These are phyloP conservation scores for maize (Zea mays) DNA, from an alignment of 176 grass and related monocot genomes.

Conservation along the genomic window Zm-B73-REFERENCE-NAM-5.0 NC_050099.1:211131501-211132000, in stretches of 20 bases:
- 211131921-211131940: constrained; percentile 10
- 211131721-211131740: not conserved
- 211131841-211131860: not conserved
- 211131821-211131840: constrained; percentile 2
- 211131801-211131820: not conserved
- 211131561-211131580: constrained; percentile 78
- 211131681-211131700: constrained; percentile 23
- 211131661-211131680: constrained; percentile 66
- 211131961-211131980: not conserved
- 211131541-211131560: constrained; percentile 51
- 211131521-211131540: constrained; percentile 26
- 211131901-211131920: constrained; percentile 16
- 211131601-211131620: constrained; percentile 78
- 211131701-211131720: not conserved
- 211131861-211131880: not conserved
- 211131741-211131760: constrained; percentile 13
- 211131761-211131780: not conserved
- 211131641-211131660: constrained; percentile 62
- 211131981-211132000: not conserved
- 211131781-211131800: not conserved
- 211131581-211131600: constrained; percentile 64
- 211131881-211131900: not conserved
- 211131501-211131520: not conserved
- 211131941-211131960: constrained; percentile 15
- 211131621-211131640: constrained; percentile 73